phyloP scores from a whole-genome alignment of 2,329 filamentous ascomycete species.

The Colletotrichum horii region DNA sequence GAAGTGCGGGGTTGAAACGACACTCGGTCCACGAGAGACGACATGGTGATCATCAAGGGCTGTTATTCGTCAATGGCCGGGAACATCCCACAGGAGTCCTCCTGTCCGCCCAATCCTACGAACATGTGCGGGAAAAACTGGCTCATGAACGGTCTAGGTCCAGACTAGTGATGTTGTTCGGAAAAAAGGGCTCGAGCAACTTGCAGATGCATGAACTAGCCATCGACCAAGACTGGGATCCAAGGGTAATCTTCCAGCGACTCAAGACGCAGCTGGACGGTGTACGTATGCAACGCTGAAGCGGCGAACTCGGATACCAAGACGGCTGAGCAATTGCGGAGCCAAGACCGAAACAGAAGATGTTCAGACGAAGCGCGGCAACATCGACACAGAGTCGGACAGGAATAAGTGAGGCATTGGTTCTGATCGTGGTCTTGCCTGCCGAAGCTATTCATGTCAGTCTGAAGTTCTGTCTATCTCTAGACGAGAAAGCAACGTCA shows the following conservation, averaged over 20 bases:
- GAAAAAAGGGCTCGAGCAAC: not conserved
- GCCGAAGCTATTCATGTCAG: not conserved
- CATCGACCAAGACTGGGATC: not conserved
- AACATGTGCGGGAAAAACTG: not conserved
- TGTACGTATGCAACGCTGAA: not conserved
- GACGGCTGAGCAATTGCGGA: not conserved
- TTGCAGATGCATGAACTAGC: not conserved
- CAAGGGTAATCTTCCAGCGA: not conserved
- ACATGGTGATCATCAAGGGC: not conserved
- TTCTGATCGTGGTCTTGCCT: not conserved
- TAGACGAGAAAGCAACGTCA: not conserved
- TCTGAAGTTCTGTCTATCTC: not conserved
- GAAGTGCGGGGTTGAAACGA: slow-evolving; percentile 20
- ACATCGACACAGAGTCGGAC: not conserved
- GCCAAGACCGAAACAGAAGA: not conserved
- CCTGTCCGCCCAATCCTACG: not conserved
- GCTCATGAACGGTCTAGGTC: not conserved
- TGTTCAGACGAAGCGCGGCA: not conserved
- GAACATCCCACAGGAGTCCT: not conserved
- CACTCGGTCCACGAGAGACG: not conserved
- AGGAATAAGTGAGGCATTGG: not conserved
- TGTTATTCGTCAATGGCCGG: not conserved
- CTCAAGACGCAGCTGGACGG: not conserved
- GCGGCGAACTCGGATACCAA: not conserved
- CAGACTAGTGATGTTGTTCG: not conserved